Evolutionary conservation across 2,329 filamentous ascomycete species (phyloP).

Genomic region (Elsinoe ampelina): DNA sequence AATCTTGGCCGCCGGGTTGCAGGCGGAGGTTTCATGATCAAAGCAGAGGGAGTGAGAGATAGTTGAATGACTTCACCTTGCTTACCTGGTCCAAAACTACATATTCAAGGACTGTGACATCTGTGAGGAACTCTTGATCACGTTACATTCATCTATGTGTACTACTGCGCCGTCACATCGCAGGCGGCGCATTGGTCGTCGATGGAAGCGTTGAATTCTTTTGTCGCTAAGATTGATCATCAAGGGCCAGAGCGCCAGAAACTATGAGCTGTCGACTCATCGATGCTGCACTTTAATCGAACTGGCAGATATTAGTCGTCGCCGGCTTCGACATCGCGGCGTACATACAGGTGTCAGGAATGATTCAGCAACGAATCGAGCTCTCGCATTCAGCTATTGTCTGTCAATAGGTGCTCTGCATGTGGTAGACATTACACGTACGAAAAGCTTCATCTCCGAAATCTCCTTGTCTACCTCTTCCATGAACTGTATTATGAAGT

Average conservation of each 20-base stretch:
- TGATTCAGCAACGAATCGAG: slow-evolving; percentile 95
- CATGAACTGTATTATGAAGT: slow-evolving; percentile 99
- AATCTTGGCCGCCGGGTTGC: no score
- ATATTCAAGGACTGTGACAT: not conserved
- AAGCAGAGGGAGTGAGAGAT: not conserved
- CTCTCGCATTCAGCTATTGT: slow-evolving; percentile 78
- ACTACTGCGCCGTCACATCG: not conserved
- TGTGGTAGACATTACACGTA: slow-evolving; percentile 40
- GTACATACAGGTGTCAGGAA: slow-evolving; percentile 79
- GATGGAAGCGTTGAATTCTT: no score
- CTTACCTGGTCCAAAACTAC: not conserved
- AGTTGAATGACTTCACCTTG: not conserved
- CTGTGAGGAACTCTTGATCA: not conserved
- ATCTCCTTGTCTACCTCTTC: slow-evolving; percentile 99
- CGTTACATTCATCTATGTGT: not conserved
- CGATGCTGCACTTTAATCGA: slow-evolving; percentile 4
- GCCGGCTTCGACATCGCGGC: no score
- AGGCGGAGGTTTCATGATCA: not conserved
- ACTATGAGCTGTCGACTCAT: not conserved
- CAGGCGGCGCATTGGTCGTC: no score
- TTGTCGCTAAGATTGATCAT: not conserved
- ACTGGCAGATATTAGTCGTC: not conserved
- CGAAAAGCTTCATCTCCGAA: slow-evolving; percentile 99
- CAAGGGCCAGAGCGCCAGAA: no score
- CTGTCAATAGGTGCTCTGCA: slow-evolving; percentile 25